Base-by-base conservation (phyloP, 2,329 filamentous ascomycete genomes). In the Furcasterigmium sp. region DNA sequence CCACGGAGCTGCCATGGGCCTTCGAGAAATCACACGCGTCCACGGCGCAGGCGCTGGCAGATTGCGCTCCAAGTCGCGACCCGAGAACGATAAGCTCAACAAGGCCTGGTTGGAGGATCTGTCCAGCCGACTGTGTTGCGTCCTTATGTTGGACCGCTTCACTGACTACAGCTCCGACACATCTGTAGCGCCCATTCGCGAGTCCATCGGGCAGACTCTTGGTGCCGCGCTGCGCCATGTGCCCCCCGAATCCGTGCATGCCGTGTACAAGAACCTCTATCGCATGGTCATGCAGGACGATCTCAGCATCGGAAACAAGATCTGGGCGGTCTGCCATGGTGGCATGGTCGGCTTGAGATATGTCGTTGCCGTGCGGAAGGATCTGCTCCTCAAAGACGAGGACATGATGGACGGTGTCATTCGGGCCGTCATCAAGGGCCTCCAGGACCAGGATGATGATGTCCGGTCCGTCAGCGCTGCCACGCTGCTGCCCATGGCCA, bases 121-220 rank as follows among this genome's bases (percentile, higher is more conserved):
- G 41, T 89, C 91, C n/a, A 96, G 91, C 56, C 86, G 93, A 20
- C 77, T 98, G 39, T 91, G 91, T 63, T 95, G 88, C 60, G 91
- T 98, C 41, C 84, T 98, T 56, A 96, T 98, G 83, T 81, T 98
- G 14, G 93, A 98, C 66, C 84, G 91, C 42, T 98, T 98, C 59
- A 94, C 91, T 44, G 93, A 98, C 59, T 98, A 96, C 67, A 93
- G 94, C 46, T 95, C 91, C 5, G 93, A 98, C 62, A 98, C 89
- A 42, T 95, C 94, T 1, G 90, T 98, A 32, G 93, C 93, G 1
- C 93, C 93, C 0, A 96, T 98, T 50, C 78, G 93, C 51, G 93
- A 98, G 68, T 95, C 91, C 0, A 87, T 95, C 32, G 93, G 93
- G 37, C 93, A 98, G 65, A 91, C 91, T 3, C 73, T 98, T 13